A percentile compares a stretch with the other conserved stretches of the same genome.
phyloP scores from a whole-genome alignment of 2,329 filamentous ascomycete species.

The Aspergillus sp. region DNA sequence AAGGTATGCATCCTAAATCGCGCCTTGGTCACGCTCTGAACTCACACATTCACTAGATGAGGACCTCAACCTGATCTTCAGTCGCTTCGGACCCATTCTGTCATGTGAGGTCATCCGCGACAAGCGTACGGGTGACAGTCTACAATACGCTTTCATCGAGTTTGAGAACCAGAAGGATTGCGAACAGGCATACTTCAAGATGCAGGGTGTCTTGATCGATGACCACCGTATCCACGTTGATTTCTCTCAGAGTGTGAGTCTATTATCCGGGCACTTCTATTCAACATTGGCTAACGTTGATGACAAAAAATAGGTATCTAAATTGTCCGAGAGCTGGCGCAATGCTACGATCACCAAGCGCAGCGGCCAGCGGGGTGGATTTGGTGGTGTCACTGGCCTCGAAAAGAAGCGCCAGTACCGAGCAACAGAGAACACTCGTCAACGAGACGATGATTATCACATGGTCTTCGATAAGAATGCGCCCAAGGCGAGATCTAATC shows the following conservation, averaged over 20 bases:
- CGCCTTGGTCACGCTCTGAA: not conserved
- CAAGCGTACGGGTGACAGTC: slow-evolving; percentile 86
- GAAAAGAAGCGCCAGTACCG: slow-evolving; percentile 92
- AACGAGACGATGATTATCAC: slow-evolving; percentile 61
- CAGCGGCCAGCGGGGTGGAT: slow-evolving; percentile 68
- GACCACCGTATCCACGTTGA: slow-evolving; percentile 98
- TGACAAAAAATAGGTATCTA: slow-evolving; percentile 54
- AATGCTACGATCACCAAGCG: slow-evolving; percentile 82
- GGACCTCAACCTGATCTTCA: slow-evolving; percentile 93
- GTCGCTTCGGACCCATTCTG: slow-evolving; percentile 90
- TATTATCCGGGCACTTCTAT: not conserved
- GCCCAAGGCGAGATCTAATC: slow-evolving; percentile 17
- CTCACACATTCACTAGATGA: slow-evolving; percentile 60
- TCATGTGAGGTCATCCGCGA: slow-evolving; percentile 96
- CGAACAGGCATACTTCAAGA: slow-evolving; percentile 96
- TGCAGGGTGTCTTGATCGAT: slow-evolving; percentile 96
- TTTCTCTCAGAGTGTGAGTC: slow-evolving; percentile 88
- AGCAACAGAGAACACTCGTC: slow-evolving; percentile 57
- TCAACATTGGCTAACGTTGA: slow-evolving; percentile 22
- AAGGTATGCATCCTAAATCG: slow-evolving; percentile 47
- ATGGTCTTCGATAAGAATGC: slow-evolving; percentile 74
- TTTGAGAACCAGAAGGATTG: slow-evolving; percentile 91
- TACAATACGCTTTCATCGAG: slow-evolving; percentile 98
- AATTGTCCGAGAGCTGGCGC: slow-evolving; percentile 86
- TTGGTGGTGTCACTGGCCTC: slow-evolving; percentile 83